These are phyloP conservation scores for Inga leiocalycina DNA, from an alignment of 306 rosid species.

Conservation along the genomic window DNA sequence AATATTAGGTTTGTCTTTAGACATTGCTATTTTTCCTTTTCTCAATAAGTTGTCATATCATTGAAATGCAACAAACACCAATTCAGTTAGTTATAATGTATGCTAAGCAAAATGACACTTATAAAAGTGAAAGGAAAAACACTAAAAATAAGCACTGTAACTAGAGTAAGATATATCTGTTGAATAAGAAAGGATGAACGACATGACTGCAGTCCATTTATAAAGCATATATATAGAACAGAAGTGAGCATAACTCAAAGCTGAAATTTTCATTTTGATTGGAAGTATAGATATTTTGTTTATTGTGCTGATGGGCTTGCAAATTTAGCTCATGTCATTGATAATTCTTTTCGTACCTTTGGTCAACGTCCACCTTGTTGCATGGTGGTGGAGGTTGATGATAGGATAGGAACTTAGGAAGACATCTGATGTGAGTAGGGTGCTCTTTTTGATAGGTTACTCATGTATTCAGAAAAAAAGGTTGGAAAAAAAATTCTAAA, in stretches of 20 bases:
- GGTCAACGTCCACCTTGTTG: not conserved
- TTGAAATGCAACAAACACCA: constrained; percentile 2
- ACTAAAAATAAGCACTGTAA: not conserved
- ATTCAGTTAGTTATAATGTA: constrained; percentile 11
- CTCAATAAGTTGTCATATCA: constrained; percentile 1
- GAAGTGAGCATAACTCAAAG: not conserved
- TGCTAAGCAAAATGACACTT: constrained; percentile 3
- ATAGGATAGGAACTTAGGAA: not conserved
- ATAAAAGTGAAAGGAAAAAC: constrained; percentile 10
- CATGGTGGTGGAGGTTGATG: not conserved
- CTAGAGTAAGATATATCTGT: constrained; percentile 27
- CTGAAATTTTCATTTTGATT: not conserved
- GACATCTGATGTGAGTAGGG: not conserved
- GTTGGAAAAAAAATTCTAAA: not conserved
- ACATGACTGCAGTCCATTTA: constrained; percentile 20
- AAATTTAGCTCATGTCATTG: not conserved
- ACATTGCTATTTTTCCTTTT: constrained; percentile 16
- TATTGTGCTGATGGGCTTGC: not conserved
- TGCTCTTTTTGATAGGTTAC: not conserved
- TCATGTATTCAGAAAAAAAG: not conserved
- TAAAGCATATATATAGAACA: constrained; percentile 1
- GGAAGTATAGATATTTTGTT: not conserved
- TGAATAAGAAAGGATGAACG: constrained; percentile 13
- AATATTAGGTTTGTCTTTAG: constrained; percentile 80
- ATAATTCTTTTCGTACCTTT: not conserved